Evolutionary conservation across 306 rosid species (phyloP).

Genomic region (Delonix regia): DNA sequence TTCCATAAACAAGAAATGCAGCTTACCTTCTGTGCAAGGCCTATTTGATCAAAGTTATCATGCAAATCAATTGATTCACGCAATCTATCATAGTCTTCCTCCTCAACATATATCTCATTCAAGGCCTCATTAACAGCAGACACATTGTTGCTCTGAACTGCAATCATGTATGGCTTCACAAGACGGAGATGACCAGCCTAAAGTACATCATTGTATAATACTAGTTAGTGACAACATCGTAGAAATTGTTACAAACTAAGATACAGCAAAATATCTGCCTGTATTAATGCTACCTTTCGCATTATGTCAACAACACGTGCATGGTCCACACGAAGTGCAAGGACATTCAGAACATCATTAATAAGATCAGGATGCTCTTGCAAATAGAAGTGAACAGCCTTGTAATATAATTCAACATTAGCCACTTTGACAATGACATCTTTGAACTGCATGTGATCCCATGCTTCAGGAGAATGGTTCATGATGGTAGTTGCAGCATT

Average conservation of each 20-base stretch:
- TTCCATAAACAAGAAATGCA: slow-evolving; percentile 27
- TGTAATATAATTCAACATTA: slow-evolving; percentile 90
- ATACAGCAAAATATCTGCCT: neutral
- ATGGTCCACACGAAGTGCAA: slow-evolving; percentile 98
- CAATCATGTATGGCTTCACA: slow-evolving; percentile 99
- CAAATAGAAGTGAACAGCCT: slow-evolving; percentile 99
- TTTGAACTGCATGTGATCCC: slow-evolving; percentile 99
- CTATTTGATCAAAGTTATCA: slow-evolving; percentile 98
- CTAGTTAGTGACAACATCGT: slow-evolving; percentile 2
- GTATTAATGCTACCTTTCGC: slow-evolving; percentile 70
- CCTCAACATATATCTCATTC: slow-evolving; percentile 96
- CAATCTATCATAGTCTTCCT: slow-evolving; percentile 96
- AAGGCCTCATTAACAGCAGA: slow-evolving; percentile 98
- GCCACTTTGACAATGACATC: slow-evolving; percentile 95
- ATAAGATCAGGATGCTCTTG: slow-evolving; percentile 99
- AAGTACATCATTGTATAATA: slow-evolving; percentile 24
- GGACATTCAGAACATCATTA: slow-evolving; percentile 95
- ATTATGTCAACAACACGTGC: slow-evolving; percentile 97
- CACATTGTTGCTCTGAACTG: slow-evolving; percentile 98
- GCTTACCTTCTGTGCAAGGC: slow-evolving; percentile 95
- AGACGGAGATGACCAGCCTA: slow-evolving; percentile 98
- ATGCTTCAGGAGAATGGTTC: slow-evolving; percentile 99
- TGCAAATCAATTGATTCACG: slow-evolving; percentile 98
- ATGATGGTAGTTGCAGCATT: slow-evolving; percentile 99
- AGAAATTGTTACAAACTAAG: neutral